Evolutionary conservation across 192 early-diverging fungal species (phyloP).

Genomic region (Gryganskiella cystojenkinii): DNA sequence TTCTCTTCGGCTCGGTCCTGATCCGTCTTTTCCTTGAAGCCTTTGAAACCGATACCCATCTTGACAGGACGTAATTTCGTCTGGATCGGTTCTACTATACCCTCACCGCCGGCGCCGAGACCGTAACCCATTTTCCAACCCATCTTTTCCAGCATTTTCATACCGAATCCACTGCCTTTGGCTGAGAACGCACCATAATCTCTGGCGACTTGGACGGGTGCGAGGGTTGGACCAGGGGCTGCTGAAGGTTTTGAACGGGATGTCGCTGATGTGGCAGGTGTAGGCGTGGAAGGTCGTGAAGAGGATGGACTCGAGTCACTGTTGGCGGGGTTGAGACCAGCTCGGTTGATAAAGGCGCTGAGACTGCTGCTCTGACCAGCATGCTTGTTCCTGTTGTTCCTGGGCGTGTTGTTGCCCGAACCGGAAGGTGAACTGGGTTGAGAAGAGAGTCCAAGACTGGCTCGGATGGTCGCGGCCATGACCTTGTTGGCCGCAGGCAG

Average conservation of each 20-base stretch:
- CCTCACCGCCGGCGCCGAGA: slow-evolving; percentile 85
- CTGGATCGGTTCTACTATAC: slow-evolving; percentile 93
- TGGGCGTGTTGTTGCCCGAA: not conserved
- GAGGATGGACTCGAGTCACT: slow-evolving; percentile 23
- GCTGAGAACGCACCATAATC: slow-evolving; percentile 91
- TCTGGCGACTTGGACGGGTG: slow-evolving; percentile 57
- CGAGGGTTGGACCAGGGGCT: slow-evolving; percentile 6
- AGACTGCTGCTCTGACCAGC: slow-evolving; percentile 9
- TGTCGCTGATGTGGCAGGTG: no score
- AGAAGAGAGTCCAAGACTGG: slow-evolving; percentile 23
- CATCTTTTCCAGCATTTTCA: slow-evolving; percentile 90
- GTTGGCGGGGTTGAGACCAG: slow-evolving; percentile 11
- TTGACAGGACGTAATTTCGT: slow-evolving; percentile 82
- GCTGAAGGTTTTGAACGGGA: slow-evolving; percentile 33
- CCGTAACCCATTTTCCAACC: slow-evolving; percentile 91
- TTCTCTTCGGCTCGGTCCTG: slow-evolving; percentile 66
- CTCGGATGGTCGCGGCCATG: slow-evolving; percentile 24
- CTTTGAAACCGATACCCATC: slow-evolving; percentile 86
- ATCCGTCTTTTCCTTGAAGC: slow-evolving; percentile 82
- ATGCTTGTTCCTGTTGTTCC: slow-evolving; percentile 11
- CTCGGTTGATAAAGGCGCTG: slow-evolving; percentile 41
- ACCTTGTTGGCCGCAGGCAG: slow-evolving; percentile 21
- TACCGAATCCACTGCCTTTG: slow-evolving; percentile 78
- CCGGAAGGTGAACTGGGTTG: slow-evolving; percentile 7
- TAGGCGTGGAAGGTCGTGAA: slow-evolving; percentile 11